A percentile compares a stretch with the other conserved stretches of the same genome.
Conservation (phyloP, 2,329 filamentous ascomycete species). For the Fusarium sp. region DNA sequence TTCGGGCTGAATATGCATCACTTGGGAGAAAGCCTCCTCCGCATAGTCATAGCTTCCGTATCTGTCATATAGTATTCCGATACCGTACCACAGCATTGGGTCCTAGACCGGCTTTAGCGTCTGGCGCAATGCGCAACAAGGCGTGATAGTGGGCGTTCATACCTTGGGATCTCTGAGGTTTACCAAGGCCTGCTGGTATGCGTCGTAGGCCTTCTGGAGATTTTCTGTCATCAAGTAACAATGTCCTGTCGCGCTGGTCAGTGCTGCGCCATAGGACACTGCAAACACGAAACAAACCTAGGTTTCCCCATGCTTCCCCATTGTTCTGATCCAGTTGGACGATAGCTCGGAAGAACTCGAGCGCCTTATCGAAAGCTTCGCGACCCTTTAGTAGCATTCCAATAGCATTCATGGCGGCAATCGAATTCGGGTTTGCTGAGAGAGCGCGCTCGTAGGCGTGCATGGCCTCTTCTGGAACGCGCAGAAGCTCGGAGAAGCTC, state of each 20-base stretch:
- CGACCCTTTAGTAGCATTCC: constrained; percentile 91
- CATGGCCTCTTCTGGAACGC: constrained; percentile 90
- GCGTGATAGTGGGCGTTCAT: constrained; percentile 44
- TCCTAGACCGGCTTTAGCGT: constrained; percentile 69
- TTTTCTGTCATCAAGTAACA: constrained; percentile 99
- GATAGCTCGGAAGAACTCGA: constrained; percentile 93
- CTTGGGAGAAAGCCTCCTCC: constrained; percentile 97
- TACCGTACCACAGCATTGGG: constrained; percentile 98
- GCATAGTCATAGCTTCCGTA: constrained; percentile 98
- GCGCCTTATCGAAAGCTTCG: constrained; percentile 93
- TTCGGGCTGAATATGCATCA: constrained; percentile 98
- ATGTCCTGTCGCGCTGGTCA: constrained; percentile 75
- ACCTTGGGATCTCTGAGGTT: constrained; percentile 95
- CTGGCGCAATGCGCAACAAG: neutral
- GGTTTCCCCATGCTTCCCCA: constrained; percentile 96
- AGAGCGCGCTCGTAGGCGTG: constrained; percentile 92
- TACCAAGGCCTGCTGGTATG: constrained; percentile 95
- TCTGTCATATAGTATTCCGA: constrained; percentile 96
- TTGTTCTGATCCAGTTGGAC: constrained; percentile 90
- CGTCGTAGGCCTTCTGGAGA: constrained; percentile 94
- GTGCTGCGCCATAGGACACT: constrained; percentile 22
- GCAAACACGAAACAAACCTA: constrained; percentile 72
- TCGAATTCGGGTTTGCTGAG: constrained; percentile 88
- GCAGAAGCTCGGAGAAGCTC: constrained; percentile 88
- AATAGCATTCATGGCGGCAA: constrained; percentile 93